phyloP scores from a whole-genome alignment of 2,329 filamentous ascomycete species.

The Seiridium cupressi region DNA sequence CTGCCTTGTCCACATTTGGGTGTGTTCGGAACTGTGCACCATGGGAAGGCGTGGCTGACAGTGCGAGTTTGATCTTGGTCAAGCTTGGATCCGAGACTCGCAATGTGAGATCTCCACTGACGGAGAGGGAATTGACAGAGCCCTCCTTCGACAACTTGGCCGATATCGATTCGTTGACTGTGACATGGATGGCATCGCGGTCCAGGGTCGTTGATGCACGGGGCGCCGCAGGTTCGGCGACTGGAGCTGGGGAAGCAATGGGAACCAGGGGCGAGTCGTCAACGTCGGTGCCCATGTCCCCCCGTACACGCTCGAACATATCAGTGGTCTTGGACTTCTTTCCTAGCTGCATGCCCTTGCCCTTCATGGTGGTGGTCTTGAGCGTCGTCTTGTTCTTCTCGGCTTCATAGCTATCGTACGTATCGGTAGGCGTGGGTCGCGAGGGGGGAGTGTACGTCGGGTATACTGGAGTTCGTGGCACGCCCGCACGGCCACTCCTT shows the following conservation, averaged over 20 bases:
- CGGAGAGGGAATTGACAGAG: constrained; percentile 77
- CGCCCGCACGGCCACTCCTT: constrained; percentile 64
- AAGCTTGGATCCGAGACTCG: constrained; percentile 85
- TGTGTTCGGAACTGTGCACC: constrained; percentile 93
- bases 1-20: constrained; percentile 88
- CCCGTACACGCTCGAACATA: constrained; percentile 94
- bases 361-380: constrained; percentile 68
- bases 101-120: constrained; percentile 90
- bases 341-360: constrained; percentile 98
- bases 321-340: constrained; percentile 98
- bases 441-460: constrained; percentile 83
- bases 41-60: constrained; percentile 73
- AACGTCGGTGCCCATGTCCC: constrained; percentile 82
- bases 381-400: constrained; percentile 85
- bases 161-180: constrained; percentile 84
- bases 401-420: constrained; percentile 91
- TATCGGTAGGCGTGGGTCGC: constrained; percentile 71
- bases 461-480: constrained; percentile 77
- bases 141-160: constrained; percentile 89
- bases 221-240: constrained; percentile 51
- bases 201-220: constrained; percentile 68
- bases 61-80: constrained; percentile 85
- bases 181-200: constrained; percentile 83
- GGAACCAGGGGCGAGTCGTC: constrained; percentile 73
- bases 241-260: constrained; percentile 44